Evolutionary conservation across 2,329 filamentous ascomycete genomes (phyloP).

Genomic region (Aspergillus sclerotialis): DNA sequence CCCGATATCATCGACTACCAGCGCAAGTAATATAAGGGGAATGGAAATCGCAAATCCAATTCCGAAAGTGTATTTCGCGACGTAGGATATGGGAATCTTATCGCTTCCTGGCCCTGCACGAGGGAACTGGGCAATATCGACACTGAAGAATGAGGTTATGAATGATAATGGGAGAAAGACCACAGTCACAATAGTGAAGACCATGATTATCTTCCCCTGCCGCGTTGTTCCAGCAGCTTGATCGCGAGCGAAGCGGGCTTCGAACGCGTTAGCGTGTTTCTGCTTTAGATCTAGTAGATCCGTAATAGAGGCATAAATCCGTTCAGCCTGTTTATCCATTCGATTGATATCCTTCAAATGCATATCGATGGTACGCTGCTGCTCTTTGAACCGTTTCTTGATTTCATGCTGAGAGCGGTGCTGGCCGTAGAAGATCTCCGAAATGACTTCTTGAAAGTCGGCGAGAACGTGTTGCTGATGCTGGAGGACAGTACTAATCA

Average conservation of each 20-base stretch:
- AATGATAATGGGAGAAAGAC: constrained; percentile 51
- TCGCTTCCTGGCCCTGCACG: constrained; percentile 21
- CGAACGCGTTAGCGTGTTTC: constrained; percentile 61
- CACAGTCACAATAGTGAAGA: constrained; percentile 55
- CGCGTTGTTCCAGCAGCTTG: constrained; percentile 56
- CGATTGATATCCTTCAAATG: constrained; percentile 54
- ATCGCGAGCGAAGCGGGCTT: constrained; percentile 52
- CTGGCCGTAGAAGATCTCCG: constrained; percentile 27
- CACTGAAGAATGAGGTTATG: constrained; percentile 50
- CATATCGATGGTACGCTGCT: constrained; percentile 51
- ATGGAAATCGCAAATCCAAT: constrained; percentile 49
- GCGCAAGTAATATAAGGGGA: constrained; percentile 41
- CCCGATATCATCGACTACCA: constrained; percentile 39
- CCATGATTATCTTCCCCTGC: constrained; percentile 52
- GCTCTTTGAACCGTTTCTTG: constrained; percentile 50
- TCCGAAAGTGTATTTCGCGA: constrained; percentile 50
- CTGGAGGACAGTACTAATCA: constrained; percentile 43
- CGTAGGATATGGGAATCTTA: constrained; percentile 42
- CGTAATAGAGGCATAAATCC: constrained; percentile 54
- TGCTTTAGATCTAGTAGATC: constrained; percentile 62
- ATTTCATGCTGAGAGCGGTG: constrained; percentile 40
- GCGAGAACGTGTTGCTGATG: constrained; percentile 29
- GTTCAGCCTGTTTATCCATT: constrained; percentile 57
- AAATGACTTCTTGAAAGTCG: constrained; percentile 30
- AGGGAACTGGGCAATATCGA: constrained; percentile 47